Evolutionary conservation across 257 asterid genomes (phyloP).

Genomic region (Fraxinus cuspidata): DNA sequence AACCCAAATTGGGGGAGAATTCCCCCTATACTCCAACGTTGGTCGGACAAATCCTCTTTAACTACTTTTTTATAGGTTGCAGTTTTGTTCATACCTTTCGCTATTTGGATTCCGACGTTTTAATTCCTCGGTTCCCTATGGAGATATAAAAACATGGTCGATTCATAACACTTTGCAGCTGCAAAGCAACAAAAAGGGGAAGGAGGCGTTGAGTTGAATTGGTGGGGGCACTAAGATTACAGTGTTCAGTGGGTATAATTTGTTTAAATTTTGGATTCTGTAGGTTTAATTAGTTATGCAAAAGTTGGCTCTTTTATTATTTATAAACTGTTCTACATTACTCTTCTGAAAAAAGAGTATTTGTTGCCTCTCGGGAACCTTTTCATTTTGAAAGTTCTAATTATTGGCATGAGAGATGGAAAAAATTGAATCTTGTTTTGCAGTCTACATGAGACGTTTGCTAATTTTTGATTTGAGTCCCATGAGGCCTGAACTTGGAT

Average conservation of each 20-base stretch:
- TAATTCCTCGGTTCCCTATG: not conserved
- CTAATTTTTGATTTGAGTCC: no score
- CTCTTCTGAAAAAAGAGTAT: not conserved
- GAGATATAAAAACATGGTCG: not conserved
- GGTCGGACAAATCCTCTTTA: not conserved
- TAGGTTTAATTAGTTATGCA: not conserved
- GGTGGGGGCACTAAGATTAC: not conserved
- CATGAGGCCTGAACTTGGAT: no score
- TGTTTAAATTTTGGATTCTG: not conserved
- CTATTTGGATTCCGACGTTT: not conserved
- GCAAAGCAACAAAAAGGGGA: not conserved
- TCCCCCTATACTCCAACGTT: not conserved
- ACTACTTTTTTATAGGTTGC: not conserved
- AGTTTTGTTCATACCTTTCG: not conserved
- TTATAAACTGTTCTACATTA: not conserved
- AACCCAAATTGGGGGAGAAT: not conserved
- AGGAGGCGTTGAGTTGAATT: not conserved
- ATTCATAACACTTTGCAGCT: not conserved
- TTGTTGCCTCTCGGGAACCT: not conserved
- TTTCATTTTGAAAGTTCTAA: not conserved
- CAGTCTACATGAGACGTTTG: not conserved
- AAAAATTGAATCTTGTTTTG: not conserved
- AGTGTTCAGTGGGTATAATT: not conserved
- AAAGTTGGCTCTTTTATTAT: not conserved
- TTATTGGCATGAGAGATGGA: not conserved